A percentile compares a stretch with the other conserved stretches of the same genome.
These are phyloP conservation scores for Pilaira anomala DNA, from an alignment of 192 early-diverging fungal genomes.

Conservation along the genomic window DNA sequence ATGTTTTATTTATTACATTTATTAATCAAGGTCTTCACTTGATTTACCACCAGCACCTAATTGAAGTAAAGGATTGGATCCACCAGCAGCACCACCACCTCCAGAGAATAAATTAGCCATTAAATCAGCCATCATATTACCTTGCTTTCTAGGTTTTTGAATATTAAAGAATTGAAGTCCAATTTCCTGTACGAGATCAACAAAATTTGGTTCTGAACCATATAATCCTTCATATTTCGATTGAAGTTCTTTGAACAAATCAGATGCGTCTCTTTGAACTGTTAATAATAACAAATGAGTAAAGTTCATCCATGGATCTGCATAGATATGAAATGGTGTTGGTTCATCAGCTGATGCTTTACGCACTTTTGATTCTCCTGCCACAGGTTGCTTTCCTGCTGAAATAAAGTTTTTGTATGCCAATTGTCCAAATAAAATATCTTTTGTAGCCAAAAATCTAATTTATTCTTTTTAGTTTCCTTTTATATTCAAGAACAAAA, in stretches of 20 bases:
- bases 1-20: too few relatives aligned
- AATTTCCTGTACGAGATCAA: slow-evolving; percentile 46
- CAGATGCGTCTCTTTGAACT: slow-evolving; percentile 59
- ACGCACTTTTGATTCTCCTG: slow-evolving; percentile 31
- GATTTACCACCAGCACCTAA: slow-evolving; percentile 3
- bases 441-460: slow-evolving; percentile 45
- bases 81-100: background rate
- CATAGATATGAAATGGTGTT: slow-evolving; percentile 40
- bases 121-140: slow-evolving; percentile 48
- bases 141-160: slow-evolving; percentile 41
- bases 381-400: slow-evolving; percentile 20
- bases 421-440: slow-evolving; percentile 42
- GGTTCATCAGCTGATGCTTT: slow-evolving; percentile 42
- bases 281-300: slow-evolving; percentile 60
- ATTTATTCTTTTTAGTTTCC: background rate
- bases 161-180: slow-evolving; percentile 49
- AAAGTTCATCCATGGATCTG: slow-evolving; percentile 58
- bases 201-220: slow-evolving; percentile 32
- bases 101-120: slow-evolving; percentile 52
- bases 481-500: background rate
- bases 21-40: slow-evolving; percentile 5
- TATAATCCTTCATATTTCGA: slow-evolving; percentile 29
- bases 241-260: slow-evolving; percentile 38
- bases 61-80: background rate
- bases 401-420: slow-evolving; percentile 40